Conservation (phyloP, 345 rosid species). For the thale cress (Arabidopsis thaliana) region TAIR10.1 NC_003075.7:13839501-13840000, state of each 20-base stretch:
- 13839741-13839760: neutral
- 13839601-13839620: conserved; percentile 56
- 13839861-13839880: neutral
- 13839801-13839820: too few relatives aligned
- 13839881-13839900: neutral
- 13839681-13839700: neutral
- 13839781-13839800: too few relatives aligned
- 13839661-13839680: neutral
- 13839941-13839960: conserved; percentile 10
- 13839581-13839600: conserved; percentile 75
- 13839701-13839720: conserved; percentile 11
- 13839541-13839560: conserved; percentile 66
- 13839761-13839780: too few relatives aligned
- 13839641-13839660: neutral
- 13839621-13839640: neutral
- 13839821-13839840: too few relatives aligned
- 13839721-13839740: conserved; percentile 3
- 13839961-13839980: conserved; percentile 32
- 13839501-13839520: conserved; percentile 66
- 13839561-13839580: conserved; percentile 85
- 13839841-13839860: neutral
- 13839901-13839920: neutral
- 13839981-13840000: conserved; percentile 23
- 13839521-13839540: conserved; percentile 87
- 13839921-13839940: neutral